phyloP scores from a whole-genome alignment of 495 filamentous ascomycete genomes.

The Xylaria sp. region DNA sequence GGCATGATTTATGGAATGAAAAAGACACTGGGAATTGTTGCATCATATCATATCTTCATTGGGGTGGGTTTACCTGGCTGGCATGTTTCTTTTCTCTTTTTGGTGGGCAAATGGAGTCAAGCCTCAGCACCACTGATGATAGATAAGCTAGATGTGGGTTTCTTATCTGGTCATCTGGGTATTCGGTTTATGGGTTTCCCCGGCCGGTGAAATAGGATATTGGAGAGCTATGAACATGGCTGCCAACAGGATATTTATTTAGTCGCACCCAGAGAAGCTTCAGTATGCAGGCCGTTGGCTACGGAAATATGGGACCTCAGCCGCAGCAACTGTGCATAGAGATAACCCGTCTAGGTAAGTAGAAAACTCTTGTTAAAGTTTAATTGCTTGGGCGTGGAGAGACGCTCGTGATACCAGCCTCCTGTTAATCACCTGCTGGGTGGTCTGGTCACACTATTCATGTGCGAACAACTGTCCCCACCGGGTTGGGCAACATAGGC shows the following conservation, averaged over 20 bases:
- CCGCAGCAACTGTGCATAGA: not conserved
- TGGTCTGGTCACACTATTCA: constrained; percentile 12
- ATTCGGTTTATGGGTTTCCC: no score
- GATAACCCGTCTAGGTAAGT: constrained; percentile 13
- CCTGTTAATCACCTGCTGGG: constrained; percentile 19
- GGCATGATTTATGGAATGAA: not conserved
- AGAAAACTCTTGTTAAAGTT: constrained; percentile 1
- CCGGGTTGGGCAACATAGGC: not conserved
- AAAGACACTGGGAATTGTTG: not conserved
- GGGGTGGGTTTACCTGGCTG: constrained; percentile 4
- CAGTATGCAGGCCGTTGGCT: not conserved
- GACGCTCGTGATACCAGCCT: constrained; percentile 20
- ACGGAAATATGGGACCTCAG: not conserved
- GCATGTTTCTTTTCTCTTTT: not conserved
- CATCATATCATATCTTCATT: not conserved
- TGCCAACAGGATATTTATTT: not conserved
- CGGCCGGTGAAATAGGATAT: not conserved
- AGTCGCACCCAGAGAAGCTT: not conserved
- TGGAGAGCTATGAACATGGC: not conserved
- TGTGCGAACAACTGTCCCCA: constrained; percentile 3
- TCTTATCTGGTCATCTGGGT: not conserved
- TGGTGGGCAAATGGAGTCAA: not conserved
- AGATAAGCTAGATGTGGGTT: not conserved
- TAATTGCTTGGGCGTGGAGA: not conserved
- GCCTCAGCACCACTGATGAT: not conserved